Conservation (phyloP, 1,284 basidiomycete genomes). For the Sanghuangporus baumii region DNA sequence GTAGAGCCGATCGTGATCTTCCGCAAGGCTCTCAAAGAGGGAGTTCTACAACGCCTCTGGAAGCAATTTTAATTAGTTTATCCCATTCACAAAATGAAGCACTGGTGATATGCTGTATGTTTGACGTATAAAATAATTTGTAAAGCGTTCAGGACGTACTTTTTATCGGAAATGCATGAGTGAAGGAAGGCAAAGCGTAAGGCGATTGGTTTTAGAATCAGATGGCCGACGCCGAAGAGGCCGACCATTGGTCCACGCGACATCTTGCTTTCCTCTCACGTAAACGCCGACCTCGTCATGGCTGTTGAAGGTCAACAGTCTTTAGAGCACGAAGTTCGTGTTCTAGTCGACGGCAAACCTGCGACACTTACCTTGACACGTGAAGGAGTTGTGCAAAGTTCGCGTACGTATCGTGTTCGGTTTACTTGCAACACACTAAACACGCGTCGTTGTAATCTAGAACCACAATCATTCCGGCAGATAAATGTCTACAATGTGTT, state of each 20-base stretch:
- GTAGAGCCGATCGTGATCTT: background rate
- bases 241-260: background rate
- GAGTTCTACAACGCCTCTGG: background rate
- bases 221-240: background rate
- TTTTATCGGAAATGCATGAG: background rate
- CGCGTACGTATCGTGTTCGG: background rate
- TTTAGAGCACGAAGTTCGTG: background rate
- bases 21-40: background rate
- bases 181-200: background rate
- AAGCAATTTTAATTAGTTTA: background rate
- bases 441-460: background rate
- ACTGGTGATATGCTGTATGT: background rate
- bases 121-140: background rate
- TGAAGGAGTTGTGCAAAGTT: constrained; percentile 1
- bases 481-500: constrained; percentile 36
- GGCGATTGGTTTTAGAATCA: background rate
- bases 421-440: background rate
- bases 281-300: background rate
- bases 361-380: background rate
- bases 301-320: background rate
- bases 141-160: background rate
- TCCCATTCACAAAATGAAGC: background rate
- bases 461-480: background rate
- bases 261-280: background rate
- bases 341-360: constrained; percentile 7